These are phyloP conservation scores for Datura wrightii DNA, from an alignment of 257 asterid species.

Conservation along the genomic window DNA sequence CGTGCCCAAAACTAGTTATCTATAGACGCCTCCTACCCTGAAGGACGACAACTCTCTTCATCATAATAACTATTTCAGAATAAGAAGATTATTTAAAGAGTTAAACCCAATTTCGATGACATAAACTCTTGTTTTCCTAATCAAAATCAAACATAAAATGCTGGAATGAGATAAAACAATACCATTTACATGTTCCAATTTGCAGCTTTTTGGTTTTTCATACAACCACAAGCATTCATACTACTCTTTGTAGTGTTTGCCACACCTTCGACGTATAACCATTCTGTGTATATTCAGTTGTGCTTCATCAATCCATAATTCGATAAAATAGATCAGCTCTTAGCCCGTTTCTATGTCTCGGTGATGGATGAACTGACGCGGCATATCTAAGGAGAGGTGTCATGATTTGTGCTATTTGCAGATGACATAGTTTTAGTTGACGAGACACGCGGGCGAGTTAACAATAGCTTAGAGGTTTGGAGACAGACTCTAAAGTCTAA, in stretches of 20 bases:
- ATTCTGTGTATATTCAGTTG: background rate
- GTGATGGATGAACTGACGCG: background rate
- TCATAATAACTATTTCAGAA: conserved; percentile 12
- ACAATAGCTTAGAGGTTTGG: background rate
- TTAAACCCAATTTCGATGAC: background rate
- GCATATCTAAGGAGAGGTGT: background rate
- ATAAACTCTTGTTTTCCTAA: background rate
- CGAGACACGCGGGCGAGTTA: background rate
- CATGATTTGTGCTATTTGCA: background rate
- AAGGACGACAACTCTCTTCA: background rate
- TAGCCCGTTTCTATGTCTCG: background rate
- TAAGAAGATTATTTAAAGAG: background rate
- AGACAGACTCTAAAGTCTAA: background rate
- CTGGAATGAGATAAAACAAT: background rate
- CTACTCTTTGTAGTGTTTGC: background rate
- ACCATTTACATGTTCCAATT: background rate
- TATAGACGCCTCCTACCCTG: background rate
- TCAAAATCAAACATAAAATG: conserved; percentile 28
- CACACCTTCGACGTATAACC: background rate
- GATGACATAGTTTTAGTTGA: background rate
- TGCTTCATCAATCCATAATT: conserved; percentile 19
- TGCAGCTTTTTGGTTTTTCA: conserved; percentile 15
- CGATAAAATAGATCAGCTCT: background rate
- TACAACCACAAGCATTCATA: conserved; percentile 19
- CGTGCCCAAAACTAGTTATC: background rate